These are phyloP conservation scores for Xerocomus brunneocitrinus DNA, from an alignment of 768 basidiomycete genomes.

Conservation along the genomic window DNA sequence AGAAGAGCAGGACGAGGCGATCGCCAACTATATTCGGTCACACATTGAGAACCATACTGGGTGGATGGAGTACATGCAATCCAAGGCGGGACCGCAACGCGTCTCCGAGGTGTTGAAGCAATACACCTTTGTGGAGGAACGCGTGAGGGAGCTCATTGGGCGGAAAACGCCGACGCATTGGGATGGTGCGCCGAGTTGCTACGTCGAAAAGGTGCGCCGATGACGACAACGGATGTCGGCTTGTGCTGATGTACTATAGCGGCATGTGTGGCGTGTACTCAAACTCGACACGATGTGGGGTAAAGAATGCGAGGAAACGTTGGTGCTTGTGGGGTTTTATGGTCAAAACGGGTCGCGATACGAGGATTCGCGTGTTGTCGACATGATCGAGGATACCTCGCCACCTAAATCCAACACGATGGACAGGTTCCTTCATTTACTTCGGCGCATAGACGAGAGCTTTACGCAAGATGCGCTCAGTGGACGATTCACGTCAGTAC, in stretches of 20 bases:
- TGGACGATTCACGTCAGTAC: not conserved
- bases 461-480: conserved; percentile 29
- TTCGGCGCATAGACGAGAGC: conserved; percentile 45
- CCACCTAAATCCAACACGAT: conserved; percentile 43
- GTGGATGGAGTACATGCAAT: conserved; percentile 45
- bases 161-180: conserved; percentile 39
- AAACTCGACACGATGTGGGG: conserved; percentile 41
- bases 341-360: conserved; percentile 49
- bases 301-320: conserved; percentile 46
- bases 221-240: not conserved
- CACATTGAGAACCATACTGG: conserved; percentile 41
- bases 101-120: conserved; percentile 42
- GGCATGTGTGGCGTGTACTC: conserved; percentile 52
- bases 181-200: conserved; percentile 29
- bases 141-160: conserved; percentile 44
- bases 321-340: conserved; percentile 49
- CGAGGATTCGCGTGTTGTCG: conserved; percentile 46
- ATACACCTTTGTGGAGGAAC: conserved; percentile 49
- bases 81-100: conserved; percentile 37
- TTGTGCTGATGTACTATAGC: conserved; percentile 15
- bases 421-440: conserved; percentile 43
- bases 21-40: conserved; percentile 41
- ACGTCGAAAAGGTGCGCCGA: conserved; percentile 44
- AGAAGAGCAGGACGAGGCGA: conserved; percentile 39
- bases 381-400: conserved; percentile 46